phyloP scores from a whole-genome alignment of 805 yeast genomes.

The Cyberlindnera amylophila region DNA sequence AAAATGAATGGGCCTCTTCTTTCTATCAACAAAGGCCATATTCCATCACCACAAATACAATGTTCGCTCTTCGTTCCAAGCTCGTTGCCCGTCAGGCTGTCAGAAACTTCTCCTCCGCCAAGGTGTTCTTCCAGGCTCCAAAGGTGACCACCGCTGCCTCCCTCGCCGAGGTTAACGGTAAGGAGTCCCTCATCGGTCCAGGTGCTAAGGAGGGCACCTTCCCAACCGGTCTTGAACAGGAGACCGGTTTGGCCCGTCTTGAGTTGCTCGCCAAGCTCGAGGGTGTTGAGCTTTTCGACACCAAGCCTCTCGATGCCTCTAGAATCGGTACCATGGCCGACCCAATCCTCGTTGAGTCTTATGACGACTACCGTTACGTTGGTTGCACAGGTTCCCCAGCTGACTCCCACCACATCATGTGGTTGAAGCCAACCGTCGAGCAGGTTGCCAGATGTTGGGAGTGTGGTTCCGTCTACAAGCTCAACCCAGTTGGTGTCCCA shows the following conservation, averaged over 20 bases:
- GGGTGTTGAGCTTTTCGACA: slow-evolving; percentile 92
- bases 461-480: slow-evolving; percentile 91
- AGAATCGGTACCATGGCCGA: slow-evolving; percentile 88
- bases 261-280: slow-evolving; percentile 91
- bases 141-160: slow-evolving; percentile 47
- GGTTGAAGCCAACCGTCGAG: slow-evolving; percentile 84
- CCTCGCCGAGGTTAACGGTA: slow-evolving; percentile 76
- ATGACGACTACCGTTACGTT: slow-evolving; percentile 88
- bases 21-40: slow-evolving; percentile 2
- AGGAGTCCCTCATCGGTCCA: slow-evolving; percentile 76
- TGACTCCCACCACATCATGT: slow-evolving; percentile 84
- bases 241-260: slow-evolving; percentile 97
- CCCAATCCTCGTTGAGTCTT: slow-evolving; percentile 87
- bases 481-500: slow-evolving; percentile 84
- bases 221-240: slow-evolving; percentile 93
- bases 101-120: slow-evolving; percentile 4
- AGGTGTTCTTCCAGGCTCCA: slow-evolving; percentile 26
- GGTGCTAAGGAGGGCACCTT: slow-evolving; percentile 85
- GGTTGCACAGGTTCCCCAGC: slow-evolving; percentile 98
- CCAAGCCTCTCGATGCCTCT: slow-evolving; percentile 79
- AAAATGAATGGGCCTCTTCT: too few relatives aligned
- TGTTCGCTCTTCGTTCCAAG: slow-evolving; percentile 37
- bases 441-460: slow-evolving; percentile 96
- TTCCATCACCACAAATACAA: slow-evolving; percentile 4
- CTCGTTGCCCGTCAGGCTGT: slow-evolving; percentile 28